A percentile compares a stretch with the other conserved stretches of the same genome.
Evolutionary conservation across 768 basidiomycete genomes (phyloP).

Genomic region (Dendrothele bispora): DNA sequence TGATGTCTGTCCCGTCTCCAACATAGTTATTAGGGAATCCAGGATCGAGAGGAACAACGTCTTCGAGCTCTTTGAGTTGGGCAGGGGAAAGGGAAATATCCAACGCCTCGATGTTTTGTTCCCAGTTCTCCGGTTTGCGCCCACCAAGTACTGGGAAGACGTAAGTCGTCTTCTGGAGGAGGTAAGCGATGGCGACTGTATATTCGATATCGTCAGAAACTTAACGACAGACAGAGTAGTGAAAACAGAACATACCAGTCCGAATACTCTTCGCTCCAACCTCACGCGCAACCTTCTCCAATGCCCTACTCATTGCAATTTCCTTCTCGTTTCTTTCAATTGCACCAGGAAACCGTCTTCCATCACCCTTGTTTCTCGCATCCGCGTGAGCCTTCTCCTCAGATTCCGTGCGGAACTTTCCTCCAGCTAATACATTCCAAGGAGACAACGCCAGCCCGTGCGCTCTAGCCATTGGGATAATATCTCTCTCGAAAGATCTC

Average conservation of each 20-base stretch:
- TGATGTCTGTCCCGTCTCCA: conserved; percentile 11
- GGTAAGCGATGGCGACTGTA: conserved; percentile 22
- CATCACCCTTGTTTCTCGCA: too few relatives aligned
- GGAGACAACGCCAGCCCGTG: conserved; percentile 35
- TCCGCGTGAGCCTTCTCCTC: too few relatives aligned
- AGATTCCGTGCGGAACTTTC: conserved; percentile 26
- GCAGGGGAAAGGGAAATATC: conserved; percentile 35
- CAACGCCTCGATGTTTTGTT: conserved; percentile 43
- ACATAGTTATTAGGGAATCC: conserved; percentile 6
- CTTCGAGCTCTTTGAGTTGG: conserved; percentile 39
- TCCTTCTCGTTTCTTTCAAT: too few relatives aligned
- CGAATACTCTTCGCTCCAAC: too few relatives aligned
- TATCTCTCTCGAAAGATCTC: too few relatives aligned
- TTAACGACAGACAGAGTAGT: not conserved
- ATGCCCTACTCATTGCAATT: too few relatives aligned
- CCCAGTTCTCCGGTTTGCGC: conserved; percentile 43
- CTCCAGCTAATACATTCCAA: conserved; percentile 30
- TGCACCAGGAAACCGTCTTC: too few relatives aligned
- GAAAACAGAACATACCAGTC: not conserved
- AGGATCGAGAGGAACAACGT: conserved; percentile 13
- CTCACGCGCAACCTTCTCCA: too few relatives aligned
- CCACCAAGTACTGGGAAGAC: conserved; percentile 45
- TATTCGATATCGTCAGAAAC: not conserved
- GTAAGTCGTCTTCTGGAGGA: conserved; percentile 46
- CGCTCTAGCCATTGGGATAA: conserved; percentile 34